Base-by-base conservation (phyloP, 2,329 filamentous ascomycete genomes). In the Scopulariopsis brevicaulis region DNA sequence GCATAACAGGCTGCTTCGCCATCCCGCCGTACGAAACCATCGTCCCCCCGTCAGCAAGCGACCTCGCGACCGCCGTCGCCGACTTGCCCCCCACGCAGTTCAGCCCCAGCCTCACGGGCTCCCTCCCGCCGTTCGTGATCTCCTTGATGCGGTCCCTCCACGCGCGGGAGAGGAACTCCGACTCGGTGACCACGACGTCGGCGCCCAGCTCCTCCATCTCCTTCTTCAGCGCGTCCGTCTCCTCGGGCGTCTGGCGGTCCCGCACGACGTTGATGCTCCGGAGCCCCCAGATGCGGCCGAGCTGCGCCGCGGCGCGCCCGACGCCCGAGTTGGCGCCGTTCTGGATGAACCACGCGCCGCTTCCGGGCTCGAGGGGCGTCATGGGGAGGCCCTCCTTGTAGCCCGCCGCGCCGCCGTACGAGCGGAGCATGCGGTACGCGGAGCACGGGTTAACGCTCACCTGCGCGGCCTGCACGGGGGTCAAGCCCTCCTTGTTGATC, bases 281-380 rank as follows among this genome's bases (percentile, higher is more conserved):
- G 66, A 94, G 81, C 0, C 93, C 93, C 93, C 92, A 97, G 57
- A 90, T 79, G 64, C 75, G 79, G 1, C 83, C 93, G 1, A 99
- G 77, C 73, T 99, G 94, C 63, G 97, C 94, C 12, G 90, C 93
- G 2, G 92, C 89, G 46, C 94, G 79, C 1, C 94, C 94, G 18
- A 99, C 94, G 12, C 91, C 94, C 50, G 85, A 90, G 72, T 99
- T 99, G 46, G 93, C 94, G 8, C 93, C 94, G 69, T 99, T 99
- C 73, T 99, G 94, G 53, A 99, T 85, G 68, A 96, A 90, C 92
- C 93, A 99, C 59, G 95, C 87, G 58, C 92, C 76, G 59, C 76
- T 77, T 55, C 74, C 76, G 24, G 72, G 66, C 53, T 73, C 70
- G 55, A 77, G 76, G 12, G 73, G 68, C 10, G 67, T 66, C 67